Percentiles rank a stretch among this genome's conserved stretches.
Evolutionary conservation across 441 rosid genomes (phyloP).

Genomic region (Pelargonium australe): DNA sequence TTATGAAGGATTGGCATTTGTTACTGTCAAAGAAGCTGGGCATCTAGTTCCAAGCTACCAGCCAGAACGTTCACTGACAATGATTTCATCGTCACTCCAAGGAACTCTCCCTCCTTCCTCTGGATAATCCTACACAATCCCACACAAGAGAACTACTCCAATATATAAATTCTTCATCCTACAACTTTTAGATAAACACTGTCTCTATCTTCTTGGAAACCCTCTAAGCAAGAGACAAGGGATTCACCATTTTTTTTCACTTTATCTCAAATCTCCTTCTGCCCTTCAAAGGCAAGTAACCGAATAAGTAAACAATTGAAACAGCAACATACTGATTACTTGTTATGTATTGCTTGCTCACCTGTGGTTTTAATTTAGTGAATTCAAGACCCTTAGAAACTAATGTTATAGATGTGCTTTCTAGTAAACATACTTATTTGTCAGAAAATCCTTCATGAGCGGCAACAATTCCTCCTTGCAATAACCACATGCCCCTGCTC

Average conservation of each 20-base stretch:
- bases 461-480: no score
- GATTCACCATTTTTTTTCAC: background rate
- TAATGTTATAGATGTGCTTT: no score
- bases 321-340: no score
- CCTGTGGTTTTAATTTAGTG: no score
- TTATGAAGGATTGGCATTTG: conserved; percentile 18
- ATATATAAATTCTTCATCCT: background rate
- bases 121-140: background rate
- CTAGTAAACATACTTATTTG: no score
- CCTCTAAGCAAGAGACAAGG: background rate
- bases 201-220: background rate
- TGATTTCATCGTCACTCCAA: conserved; percentile 20
- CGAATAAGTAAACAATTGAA: no score
- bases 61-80: conserved; percentile 21
- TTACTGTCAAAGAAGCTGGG: conserved; percentile 22
- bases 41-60: conserved; percentile 21
- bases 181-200: background rate
- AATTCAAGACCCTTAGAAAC: no score
- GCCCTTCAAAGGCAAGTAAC: no score
- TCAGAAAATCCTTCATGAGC: no score
- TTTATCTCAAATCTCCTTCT: no score
- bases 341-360: no score
- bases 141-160: background rate
- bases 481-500: no score
- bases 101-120: conserved; percentile 19